phyloP scores from a whole-genome alignment of 2,329 filamentous ascomycete genomes.

The Monilinia laxa region DNA sequence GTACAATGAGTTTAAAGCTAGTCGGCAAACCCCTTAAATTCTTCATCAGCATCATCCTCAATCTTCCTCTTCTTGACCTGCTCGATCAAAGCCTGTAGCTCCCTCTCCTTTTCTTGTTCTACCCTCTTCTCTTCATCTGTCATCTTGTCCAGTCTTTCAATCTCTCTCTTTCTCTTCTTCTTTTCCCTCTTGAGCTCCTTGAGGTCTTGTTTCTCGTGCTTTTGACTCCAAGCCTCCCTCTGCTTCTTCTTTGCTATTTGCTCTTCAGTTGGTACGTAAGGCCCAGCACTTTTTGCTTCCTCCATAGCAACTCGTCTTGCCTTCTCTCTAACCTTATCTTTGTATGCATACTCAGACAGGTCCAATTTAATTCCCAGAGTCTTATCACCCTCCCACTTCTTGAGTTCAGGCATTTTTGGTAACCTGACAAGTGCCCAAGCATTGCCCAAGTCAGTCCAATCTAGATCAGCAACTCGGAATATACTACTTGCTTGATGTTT shows the following conservation, averaged over 20 bases:
- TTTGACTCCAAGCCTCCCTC: slow-evolving; percentile 71
- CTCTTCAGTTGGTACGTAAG: slow-evolving; percentile 43
- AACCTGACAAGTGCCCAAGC: slow-evolving; percentile 85
- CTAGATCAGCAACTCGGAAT: slow-evolving; percentile 76
- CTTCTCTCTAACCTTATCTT: slow-evolving; percentile 69
- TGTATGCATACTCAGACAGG: slow-evolving; percentile 67
- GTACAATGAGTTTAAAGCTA: slow-evolving; percentile 23
- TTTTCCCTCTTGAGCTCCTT: slow-evolving; percentile 63
- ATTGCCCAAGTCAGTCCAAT: slow-evolving; percentile 78
- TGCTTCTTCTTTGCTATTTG: slow-evolving; percentile 58
- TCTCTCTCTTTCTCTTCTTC: slow-evolving; percentile 62
- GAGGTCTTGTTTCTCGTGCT: slow-evolving; percentile 63
- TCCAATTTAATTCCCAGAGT: slow-evolving; percentile 62
- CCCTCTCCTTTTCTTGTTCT: slow-evolving; percentile 51
- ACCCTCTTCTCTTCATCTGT: slow-evolving; percentile 71
- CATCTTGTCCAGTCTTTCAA: slow-evolving; percentile 62
- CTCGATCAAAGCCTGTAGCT: slow-evolving; percentile 63
- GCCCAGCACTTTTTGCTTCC: slow-evolving; percentile 48
- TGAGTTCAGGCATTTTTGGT: slow-evolving; percentile 91
- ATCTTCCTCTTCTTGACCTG: slow-evolving; percentile 56
- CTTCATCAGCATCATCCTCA: slow-evolving; percentile 42
- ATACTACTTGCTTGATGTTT: slow-evolving; percentile 91
- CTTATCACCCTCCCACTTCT: slow-evolving; percentile 68
- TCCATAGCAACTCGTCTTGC: slow-evolving; percentile 57
- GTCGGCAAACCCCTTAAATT: slow-evolving; percentile 41